phyloP scores from a whole-genome alignment of 202 grass and related monocot genomes.

The Zoysia matrella region DNA sequence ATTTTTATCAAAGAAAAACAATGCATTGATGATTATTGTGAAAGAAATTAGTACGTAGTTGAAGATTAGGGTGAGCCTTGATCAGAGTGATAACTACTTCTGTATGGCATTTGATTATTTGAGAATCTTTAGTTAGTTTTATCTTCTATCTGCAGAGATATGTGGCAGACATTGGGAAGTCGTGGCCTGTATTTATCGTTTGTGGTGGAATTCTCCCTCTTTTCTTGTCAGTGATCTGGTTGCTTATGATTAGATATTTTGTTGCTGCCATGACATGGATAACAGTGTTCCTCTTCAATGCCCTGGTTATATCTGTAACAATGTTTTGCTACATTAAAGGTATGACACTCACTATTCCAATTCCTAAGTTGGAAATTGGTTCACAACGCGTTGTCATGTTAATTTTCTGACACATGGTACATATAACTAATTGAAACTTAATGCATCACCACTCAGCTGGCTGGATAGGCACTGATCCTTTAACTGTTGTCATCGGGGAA shows the following conservation, averaged over 20 bases:
- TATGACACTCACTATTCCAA: slow-evolving; percentile 27
- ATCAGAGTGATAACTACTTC: slow-evolving; percentile 12
- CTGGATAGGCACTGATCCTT: slow-evolving; percentile 89
- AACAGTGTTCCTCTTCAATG: slow-evolving; percentile 93
- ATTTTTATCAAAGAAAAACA: neutral
- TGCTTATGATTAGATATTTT: slow-evolving; percentile 97
- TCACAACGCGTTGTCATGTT: neutral
- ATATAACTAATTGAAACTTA: slow-evolving; percentile 19
- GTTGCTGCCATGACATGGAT: slow-evolving; percentile 96
- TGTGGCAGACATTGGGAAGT: slow-evolving; percentile 94
- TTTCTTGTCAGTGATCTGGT: slow-evolving; percentile 87
- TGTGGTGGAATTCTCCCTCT: slow-evolving; percentile 94
- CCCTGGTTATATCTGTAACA: slow-evolving; percentile 87
- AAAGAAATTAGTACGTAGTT: neutral
- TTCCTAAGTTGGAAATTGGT: slow-evolving; percentile 23
- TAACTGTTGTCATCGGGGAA: slow-evolving; percentile 93
- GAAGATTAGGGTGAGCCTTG: neutral
- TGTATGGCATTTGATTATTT: neutral
- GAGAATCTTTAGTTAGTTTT: slow-evolving; percentile 21
- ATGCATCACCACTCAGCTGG: slow-evolving; percentile 66
- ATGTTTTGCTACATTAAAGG: slow-evolving; percentile 99
- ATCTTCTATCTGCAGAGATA: slow-evolving; percentile 79
- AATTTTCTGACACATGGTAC: neutral
- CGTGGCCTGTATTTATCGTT: slow-evolving; percentile 94
- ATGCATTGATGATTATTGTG: neutral